Evolutionary conservation across 1,284 basidiomycete genomes (phyloP), one percentile per base, ranked within the genome.

Genomic region (Anthracocystis setariae): DNA sequence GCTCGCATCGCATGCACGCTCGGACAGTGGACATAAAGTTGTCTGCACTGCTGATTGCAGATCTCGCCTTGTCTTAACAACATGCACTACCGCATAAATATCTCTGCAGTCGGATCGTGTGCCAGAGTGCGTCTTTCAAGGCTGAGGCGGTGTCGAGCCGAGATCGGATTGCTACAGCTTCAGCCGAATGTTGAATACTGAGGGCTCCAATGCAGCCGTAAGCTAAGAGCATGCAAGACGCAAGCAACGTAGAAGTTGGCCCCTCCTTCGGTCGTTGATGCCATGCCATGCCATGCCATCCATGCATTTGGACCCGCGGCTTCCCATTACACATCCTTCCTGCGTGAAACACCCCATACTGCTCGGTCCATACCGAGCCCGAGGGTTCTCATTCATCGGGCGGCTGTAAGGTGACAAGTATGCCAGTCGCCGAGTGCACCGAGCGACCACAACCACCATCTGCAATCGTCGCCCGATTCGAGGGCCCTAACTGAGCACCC

Each of bases 171-270:
- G 29, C 7, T 29, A 29, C 5, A 29, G 29, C 7, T 29, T 29
- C 29, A 29, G 29, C 29, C 29, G 29, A 29, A 29, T 29, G 12
- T 29, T 29, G 29, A 29, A 18, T 40, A 46, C 23, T 45, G 43
- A 10, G n/a, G n/a, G n/a, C n/a, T 3, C 5, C 37, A 32, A 15
- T 21, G 20, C 23, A 29, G 24, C 25, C n/a, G 13, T 37, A 20
- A 57, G 40, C 49, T 49, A 9, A 37, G 20, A 12, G 27, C 35
- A 46, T 57, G 40, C 54, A 51, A 27, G 10, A 21, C 35, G 24
- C 24, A 66, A 42, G 63, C 63, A 56, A 15, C 27, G 63, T 66
- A 66, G 56, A 66, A 59, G 63, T 66, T 66, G 25, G 51, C 46
- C 35, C 27, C 21, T 47, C 32, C 39, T 42, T 35, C n/a, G 10